Evolutionary conservation across 495 filamentous ascomycete genomes (phyloP).

Genomic region (Annulohypoxylon nitens): DNA sequence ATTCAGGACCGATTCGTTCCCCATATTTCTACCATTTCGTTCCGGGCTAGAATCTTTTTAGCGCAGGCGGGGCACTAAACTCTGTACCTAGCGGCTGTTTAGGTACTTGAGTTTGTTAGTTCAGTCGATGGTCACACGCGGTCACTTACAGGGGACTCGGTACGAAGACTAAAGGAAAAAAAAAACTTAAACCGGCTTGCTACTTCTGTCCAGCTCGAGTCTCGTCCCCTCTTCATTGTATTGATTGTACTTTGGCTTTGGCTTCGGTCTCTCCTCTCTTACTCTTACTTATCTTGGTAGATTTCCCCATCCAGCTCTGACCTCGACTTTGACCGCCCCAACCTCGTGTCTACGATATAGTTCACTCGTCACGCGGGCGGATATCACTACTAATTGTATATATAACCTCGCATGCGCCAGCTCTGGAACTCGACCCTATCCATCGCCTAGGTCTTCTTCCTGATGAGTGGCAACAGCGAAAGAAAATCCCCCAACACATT

Average conservation of each 20-base stretch:
- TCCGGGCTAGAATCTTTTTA: conserved; percentile 37
- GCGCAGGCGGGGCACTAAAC: conserved; percentile 23
- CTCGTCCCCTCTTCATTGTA: conserved; percentile 15
- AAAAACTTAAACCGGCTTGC: conserved; percentile 37
- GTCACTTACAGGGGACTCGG: conserved; percentile 10
- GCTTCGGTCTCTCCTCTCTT: neutral
- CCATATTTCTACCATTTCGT: conserved; percentile 27
- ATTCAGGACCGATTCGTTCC: conserved; percentile 29
- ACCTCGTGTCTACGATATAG: conserved; percentile 1
- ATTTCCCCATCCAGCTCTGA: conserved; percentile 27
- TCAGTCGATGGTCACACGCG: neutral
- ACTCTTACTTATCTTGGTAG: conserved; percentile 1
- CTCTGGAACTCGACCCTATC: neutral
- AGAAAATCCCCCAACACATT: conserved; percentile 11
- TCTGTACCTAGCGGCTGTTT: conserved; percentile 1
- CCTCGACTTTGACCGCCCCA: conserved; percentile 32
- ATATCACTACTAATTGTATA: conserved; percentile 17
- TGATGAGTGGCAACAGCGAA: conserved; percentile 39
- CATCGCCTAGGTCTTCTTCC: conserved; percentile 11
- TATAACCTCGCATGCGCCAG: neutral
- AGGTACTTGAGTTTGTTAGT: conserved; percentile 1
- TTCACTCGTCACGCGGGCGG: conserved; percentile 27
- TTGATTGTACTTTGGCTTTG: conserved; percentile 1
- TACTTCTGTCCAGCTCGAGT: conserved; percentile 24
- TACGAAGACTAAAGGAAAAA: neutral